Conservation (phyloP, 495 filamentous ascomycete species). For the Aspergillus steynii region DNA sequence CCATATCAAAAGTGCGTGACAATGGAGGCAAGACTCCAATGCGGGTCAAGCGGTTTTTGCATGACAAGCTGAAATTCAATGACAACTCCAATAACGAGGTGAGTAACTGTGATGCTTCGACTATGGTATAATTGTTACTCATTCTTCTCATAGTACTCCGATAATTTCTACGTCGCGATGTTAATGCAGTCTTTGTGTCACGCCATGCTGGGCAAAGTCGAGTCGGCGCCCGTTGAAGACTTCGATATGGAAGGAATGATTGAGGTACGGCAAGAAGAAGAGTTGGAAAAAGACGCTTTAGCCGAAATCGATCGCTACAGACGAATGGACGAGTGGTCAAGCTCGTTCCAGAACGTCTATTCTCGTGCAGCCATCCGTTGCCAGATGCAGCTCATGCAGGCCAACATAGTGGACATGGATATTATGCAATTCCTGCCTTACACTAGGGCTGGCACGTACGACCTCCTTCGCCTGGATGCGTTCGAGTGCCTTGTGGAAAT, state of each 20-base stretch:
- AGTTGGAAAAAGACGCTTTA: constrained; percentile 68
- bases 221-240: constrained; percentile 42
- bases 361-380: constrained; percentile 81
- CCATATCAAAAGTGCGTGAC: constrained; percentile 77
- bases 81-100: constrained; percentile 85
- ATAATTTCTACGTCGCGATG: constrained; percentile 80
- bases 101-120: constrained; percentile 18
- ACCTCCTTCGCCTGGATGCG: constrained; percentile 77
- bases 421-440: constrained; percentile 77
- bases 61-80: constrained; percentile 87
- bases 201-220: constrained; percentile 61
- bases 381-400: constrained; percentile 70
- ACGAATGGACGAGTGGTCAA: constrained; percentile 90
- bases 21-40: constrained; percentile 73
- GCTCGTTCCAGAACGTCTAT: constrained; percentile 88
- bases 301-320: constrained; percentile 88
- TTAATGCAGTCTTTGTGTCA: constrained; percentile 80
- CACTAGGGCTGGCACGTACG: constrained; percentile 72
- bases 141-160: constrained; percentile 59
- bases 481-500: constrained; percentile 81
- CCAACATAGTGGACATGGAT: constrained; percentile 60
- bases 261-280: constrained; percentile 58
- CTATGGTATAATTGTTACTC: constrained; percentile 6
- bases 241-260: constrained; percentile 50
- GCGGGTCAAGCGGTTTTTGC: constrained; percentile 72